Base-by-base conservation (phyloP, 73 alveolate genomes). In the Blepharisma stoltei region DNA sequence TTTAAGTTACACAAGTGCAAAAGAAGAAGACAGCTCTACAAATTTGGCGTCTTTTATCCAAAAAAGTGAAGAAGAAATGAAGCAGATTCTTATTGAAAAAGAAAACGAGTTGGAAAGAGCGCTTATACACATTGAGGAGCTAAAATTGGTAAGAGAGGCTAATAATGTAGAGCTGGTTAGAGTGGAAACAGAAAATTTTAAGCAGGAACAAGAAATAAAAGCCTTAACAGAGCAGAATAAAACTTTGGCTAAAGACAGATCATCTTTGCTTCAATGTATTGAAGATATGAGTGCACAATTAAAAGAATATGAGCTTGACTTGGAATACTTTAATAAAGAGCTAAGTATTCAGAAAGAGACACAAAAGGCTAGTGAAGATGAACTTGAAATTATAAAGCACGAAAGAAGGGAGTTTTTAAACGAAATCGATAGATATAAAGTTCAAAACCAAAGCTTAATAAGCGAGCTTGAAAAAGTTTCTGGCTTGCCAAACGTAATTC, bases 241-340 rank as follows among this genome's bases (percentile, higher is more conserved):
- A 60, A 38, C 14, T 1, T 1, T 60, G 11, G 38, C 73, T 60
- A 20, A 14, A 18, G 73, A 60, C 73, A n/a, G 73, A n/a, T 14
- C 37, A 18, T n/a, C 73, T 14, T 25, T 60, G 37, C 14, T 60
- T 20, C 73, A 60, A 60, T 60, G 73, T 5, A 14, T 60, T 14
- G 73, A 60, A 60, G 73, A 60, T 8, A 60, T 60, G 73, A 18
- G 46, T 18, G 73, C 73, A 3, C 73, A 60, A 25, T 38, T 20
- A 18, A 60, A 60, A 25, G 46, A 60, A 25, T 60, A 60, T 60
- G 73, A 60, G 5, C 46, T 60, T 20, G 73, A 60, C 14, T 14
- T 60, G n/a, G 73, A 60, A 60, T 18, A n/a, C 3, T 60, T 14
- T 5, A 14, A n/a, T 20, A 32, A 32, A 32, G 41, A 32, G 41